A percentile compares a stretch with the other conserved stretches of the same genome.
phyloP scores from a whole-genome alignment of 2,329 filamentous ascomycete genomes.

The Saccharata proteae region DNA sequence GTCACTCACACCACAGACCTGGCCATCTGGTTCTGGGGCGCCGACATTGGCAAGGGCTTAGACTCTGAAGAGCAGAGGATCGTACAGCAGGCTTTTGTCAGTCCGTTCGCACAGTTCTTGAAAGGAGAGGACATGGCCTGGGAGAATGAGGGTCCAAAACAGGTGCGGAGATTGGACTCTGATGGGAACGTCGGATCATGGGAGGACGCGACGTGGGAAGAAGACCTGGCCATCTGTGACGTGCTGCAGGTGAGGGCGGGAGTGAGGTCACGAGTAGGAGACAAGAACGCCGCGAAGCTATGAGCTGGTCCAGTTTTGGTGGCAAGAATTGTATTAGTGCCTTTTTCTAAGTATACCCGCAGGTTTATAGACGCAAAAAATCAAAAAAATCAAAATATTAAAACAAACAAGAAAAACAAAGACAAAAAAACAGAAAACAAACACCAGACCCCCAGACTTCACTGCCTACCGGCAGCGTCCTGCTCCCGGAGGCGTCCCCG shows the following conservation, averaged over 20 bases:
- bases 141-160: constrained; percentile 22
- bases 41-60: constrained; percentile 25
- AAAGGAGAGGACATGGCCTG: constrained; percentile 25
- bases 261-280: no score
- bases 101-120: constrained; percentile 28
- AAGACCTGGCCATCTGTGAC: constrained; percentile 38
- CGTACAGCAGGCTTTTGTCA: constrained; percentile 25
- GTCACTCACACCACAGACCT: constrained; percentile 44
- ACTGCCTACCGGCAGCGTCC: no score
- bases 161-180: constrained; percentile 32
- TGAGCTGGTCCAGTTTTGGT: no score
- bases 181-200: constrained; percentile 36
- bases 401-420: no score
- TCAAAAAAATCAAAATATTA: no score
- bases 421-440: no score
- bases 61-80: constrained; percentile 32
- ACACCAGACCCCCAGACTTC: no score
- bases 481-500: no score
- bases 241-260: constrained; percentile 22
- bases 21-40: constrained; percentile 45
- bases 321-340: no score
- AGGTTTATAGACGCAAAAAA: no score
- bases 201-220: constrained; percentile 34
- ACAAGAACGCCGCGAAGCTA: no score
- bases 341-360: no score